Evolutionary conservation across 2,329 filamentous ascomycete species (phyloP), one percentile per base, ranked within the genome.

Genomic region (Aphanocladium album): DNA sequence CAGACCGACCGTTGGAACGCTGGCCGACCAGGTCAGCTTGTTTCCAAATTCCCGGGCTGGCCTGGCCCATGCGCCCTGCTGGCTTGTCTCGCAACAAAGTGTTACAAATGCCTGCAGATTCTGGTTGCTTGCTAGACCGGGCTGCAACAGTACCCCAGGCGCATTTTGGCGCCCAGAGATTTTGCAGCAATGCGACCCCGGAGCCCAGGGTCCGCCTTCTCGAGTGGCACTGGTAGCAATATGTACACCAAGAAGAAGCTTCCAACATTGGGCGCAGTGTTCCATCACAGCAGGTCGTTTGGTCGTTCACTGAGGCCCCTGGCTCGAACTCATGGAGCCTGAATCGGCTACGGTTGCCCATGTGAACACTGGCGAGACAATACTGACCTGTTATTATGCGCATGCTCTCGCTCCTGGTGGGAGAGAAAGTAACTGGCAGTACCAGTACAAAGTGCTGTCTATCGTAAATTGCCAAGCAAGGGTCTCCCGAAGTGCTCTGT

Each of bases 21-120:
- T 30, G 56, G 45, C 35, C 21, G 23, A 43, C n/a, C 25, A 49
- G 19, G 43, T 9, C 55, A 35, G 17, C 21, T 30, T 19, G 46
- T 43, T 58, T 58, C 56, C 56, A 47, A 57, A 33, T 33, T 33
- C 46, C 25, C 56, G 56, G 56, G 56, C 35, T 43, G 46, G 19
- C 33, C 16, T 37, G 56, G 56, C 35, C 33, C 45, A 50, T 58
- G 56, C 56, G 46, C 56, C 25, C n/a, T 41, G 30, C 33, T 16
- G 12, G 21, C 30, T n/a, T 49, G 30, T 57, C 43, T 35, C n/a
- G 12, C 16, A 7, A 35, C 53, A 45, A 21, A 16, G 39, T 46
- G 27, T 37, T 37, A n/a, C 52, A 25, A 21, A 45, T 30, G 23
- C 37, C 23, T 37, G 33, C 30, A 52, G 35, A 5, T 39, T 12